Evolutionary conservation across 495 filamentous ascomycete genomes (phyloP).

Genomic region (Lophiostoma macrostomum): DNA sequence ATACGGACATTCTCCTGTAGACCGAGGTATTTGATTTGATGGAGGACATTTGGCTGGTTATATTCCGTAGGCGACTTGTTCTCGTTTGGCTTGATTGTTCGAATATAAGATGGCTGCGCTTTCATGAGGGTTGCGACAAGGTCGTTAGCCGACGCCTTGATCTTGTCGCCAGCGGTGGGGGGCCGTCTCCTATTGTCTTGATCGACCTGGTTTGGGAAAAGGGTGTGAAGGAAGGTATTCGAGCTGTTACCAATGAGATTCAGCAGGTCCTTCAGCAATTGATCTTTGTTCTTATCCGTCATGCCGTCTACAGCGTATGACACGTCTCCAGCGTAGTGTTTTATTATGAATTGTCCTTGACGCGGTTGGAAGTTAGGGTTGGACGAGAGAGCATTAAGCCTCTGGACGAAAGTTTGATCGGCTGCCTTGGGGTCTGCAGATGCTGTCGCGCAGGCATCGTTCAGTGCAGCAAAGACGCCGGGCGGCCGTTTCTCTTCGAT

Average conservation of each 20-base stretch:
- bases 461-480: slow-evolving; percentile 92
- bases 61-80: slow-evolving; percentile 95
- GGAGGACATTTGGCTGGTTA: slow-evolving; percentile 83
- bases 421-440: slow-evolving; percentile 92
- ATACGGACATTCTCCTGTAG: slow-evolving; percentile 98
- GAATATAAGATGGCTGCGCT: slow-evolving; percentile 92
- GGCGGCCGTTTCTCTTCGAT: slow-evolving; percentile 91
- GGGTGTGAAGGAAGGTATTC: slow-evolving; percentile 77
- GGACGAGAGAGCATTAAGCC: slow-evolving; percentile 78
- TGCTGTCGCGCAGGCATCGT: slow-evolving; percentile 95
- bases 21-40: slow-evolving; percentile 99
- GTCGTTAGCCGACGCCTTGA: slow-evolving; percentile 93
- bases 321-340: slow-evolving; percentile 98
- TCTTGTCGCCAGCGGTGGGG: slow-evolving; percentile 95
- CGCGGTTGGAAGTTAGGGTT: slow-evolving; percentile 90
- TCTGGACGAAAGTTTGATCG: slow-evolving; percentile 91
- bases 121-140: slow-evolving; percentile 96
- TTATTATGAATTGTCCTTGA: slow-evolving; percentile 96
- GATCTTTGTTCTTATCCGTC: slow-evolving; percentile 99
- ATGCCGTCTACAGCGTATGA: slow-evolving; percentile 93
- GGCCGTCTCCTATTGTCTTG: slow-evolving; percentile 93
- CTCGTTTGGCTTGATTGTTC: slow-evolving; percentile 99
- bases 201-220: slow-evolving; percentile 94
- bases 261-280: slow-evolving; percentile 88
- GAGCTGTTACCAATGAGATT: slow-evolving; percentile 79